Evolutionary conservation across 768 basidiomycete species (phyloP).

Genomic region (Mycena vulgaris): DNA sequence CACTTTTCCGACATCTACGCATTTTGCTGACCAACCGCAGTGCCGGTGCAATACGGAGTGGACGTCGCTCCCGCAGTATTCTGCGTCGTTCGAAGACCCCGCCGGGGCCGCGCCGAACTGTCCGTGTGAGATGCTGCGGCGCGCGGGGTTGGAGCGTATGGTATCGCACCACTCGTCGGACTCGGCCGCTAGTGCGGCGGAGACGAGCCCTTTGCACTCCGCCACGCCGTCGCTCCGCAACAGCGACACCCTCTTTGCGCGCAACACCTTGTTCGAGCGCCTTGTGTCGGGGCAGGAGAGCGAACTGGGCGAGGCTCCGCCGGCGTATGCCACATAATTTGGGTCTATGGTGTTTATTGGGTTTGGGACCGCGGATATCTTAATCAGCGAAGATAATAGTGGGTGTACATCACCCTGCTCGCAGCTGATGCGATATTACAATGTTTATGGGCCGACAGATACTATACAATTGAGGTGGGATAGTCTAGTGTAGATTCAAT

Average conservation of each 20-base stretch:
- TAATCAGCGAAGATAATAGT: slow-evolving; percentile 10
- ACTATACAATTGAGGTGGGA: slow-evolving; percentile 37
- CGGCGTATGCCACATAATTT: slow-evolving; percentile 67
- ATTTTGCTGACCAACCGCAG: slow-evolving; percentile 51
- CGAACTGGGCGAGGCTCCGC: slow-evolving; percentile 88
- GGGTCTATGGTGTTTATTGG: background rate
- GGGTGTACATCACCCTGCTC: background rate
- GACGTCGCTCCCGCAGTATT: slow-evolving; percentile 85
- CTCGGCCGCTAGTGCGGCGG: slow-evolving; percentile 54
- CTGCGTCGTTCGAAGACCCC: slow-evolving; percentile 60
- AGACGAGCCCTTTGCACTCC: slow-evolving; percentile 53
- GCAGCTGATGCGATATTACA: slow-evolving; percentile 1
- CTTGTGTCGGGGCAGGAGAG: slow-evolving; percentile 88
- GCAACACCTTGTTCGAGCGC: slow-evolving; percentile 77
- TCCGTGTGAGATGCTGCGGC: slow-evolving; percentile 57
- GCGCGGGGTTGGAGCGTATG: slow-evolving; percentile 48
- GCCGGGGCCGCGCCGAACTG: slow-evolving; percentile 56
- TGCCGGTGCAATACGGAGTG: slow-evolving; percentile 88
- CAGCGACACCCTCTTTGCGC: slow-evolving; percentile 56
- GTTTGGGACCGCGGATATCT: background rate
- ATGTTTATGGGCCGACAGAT: slow-evolving; percentile 27
- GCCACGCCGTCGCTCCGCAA: slow-evolving; percentile 49
- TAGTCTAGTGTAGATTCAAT: slow-evolving; percentile 13
- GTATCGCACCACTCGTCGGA: slow-evolving; percentile 53
- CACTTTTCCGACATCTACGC: background rate